Conservation (phyloP, 192 early-diverging fungal species). For the Coemansia sp. region DNA sequence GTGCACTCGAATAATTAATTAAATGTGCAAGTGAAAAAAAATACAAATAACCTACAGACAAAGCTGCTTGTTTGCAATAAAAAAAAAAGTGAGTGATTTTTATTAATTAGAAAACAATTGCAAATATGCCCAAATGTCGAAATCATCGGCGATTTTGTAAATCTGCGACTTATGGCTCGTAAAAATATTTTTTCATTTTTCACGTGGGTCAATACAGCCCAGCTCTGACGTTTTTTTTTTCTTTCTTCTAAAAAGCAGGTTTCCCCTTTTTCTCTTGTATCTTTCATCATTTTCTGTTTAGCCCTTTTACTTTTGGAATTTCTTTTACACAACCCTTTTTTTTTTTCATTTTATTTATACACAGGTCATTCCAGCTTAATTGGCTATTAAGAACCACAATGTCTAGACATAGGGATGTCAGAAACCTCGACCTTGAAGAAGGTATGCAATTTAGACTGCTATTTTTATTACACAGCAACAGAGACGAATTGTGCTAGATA, state of each 20-base stretch:
- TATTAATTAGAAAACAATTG: too few species aligned
- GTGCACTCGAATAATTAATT: not conserved
- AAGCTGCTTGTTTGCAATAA: too few species aligned
- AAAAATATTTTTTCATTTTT: not conserved
- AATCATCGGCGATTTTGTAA: not conserved
- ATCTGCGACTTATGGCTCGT: not conserved
- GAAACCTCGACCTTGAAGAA: conserved; percentile 50
- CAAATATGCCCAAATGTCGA: not conserved
- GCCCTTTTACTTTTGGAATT: too few species aligned
- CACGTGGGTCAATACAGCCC: not conserved
- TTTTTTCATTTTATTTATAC: conserved; percentile 10
- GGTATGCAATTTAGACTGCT: conserved; percentile 16
- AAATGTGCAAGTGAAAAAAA: not conserved
- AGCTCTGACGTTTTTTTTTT: conserved; percentile 3
- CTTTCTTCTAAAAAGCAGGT: not conserved
- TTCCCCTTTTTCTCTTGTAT: too few species aligned
- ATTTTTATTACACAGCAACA: too few species aligned
- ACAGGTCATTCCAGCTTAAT: not conserved
- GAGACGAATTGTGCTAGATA: too few species aligned
- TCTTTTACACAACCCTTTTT: not conserved
- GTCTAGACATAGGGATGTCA: conserved; percentile 52
- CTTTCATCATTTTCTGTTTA: too few species aligned
- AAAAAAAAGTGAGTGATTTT: too few species aligned
- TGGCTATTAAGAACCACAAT: conserved; percentile 16
- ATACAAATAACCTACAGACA: not conserved